These are phyloP conservation scores for Phyllosticta capitalensis DNA, from an alignment of 2,329 filamentous ascomycete species.

Conservation along the genomic window DNA sequence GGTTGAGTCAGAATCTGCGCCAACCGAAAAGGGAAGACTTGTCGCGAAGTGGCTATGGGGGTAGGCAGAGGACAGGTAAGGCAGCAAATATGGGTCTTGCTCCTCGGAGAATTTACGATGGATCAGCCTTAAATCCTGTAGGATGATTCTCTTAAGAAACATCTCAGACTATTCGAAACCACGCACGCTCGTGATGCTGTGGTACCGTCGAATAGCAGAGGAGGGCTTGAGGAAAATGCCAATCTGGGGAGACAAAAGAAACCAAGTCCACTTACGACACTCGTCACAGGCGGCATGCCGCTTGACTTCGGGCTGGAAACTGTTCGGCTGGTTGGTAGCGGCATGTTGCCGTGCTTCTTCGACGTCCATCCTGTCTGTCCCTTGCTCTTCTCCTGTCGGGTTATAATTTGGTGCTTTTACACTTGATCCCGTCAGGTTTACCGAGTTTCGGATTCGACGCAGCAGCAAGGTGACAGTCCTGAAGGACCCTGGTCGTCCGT, in stretches of 20 bases:
- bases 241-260: background rate
- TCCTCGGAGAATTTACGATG: background rate
- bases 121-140: background rate
- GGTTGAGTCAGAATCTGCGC: background rate
- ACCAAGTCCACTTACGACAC: constrained; percentile 24
- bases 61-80: background rate
- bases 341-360: background rate
- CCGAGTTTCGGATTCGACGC: background rate
- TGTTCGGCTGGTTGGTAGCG: background rate
- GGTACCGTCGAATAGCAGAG: background rate
- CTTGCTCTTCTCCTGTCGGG: background rate
- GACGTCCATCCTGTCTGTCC: background rate
- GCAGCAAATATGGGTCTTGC: background rate
- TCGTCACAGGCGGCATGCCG: constrained; percentile 33
- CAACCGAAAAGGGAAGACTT: background rate
- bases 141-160: background rate
- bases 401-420: background rate
- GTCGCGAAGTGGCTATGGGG: background rate
- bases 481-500: background rate
- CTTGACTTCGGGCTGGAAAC: constrained; percentile 14
- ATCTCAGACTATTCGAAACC: background rate
- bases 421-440: background rate
- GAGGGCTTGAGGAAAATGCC: background rate
- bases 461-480: background rate
- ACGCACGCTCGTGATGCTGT: background rate